Evolutionary conservation across 2,329 filamentous ascomycete species (phyloP).

Genomic region (Dactylellina drechsleri): DNA sequence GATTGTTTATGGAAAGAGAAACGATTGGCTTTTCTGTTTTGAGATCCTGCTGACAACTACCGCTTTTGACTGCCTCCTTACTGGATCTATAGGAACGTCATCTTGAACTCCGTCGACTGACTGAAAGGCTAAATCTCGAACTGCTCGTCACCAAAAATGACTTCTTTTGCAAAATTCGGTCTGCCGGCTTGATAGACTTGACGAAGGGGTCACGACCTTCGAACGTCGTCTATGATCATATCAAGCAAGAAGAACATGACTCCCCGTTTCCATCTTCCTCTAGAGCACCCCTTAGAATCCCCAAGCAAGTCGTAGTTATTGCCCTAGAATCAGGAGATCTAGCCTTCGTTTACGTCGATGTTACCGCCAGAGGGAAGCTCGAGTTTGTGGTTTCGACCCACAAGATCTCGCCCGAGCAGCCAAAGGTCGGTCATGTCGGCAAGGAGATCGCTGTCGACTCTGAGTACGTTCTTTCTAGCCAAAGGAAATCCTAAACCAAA

Average conservation of each 20-base stretch:
- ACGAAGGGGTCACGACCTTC: conserved; percentile 25
- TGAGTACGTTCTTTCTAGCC: conserved; percentile 66
- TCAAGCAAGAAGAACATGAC: conserved; percentile 63
- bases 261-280: conserved; percentile 59
- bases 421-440: conserved; percentile 69
- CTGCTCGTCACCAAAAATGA: conserved; percentile 81
- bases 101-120: conserved; percentile 81
- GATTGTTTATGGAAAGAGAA: too few relatives aligned
- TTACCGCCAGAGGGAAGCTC: conserved; percentile 62
- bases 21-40: not conserved
- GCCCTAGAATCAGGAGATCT: conserved; percentile 77
- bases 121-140: conserved; percentile 74
- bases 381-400: conserved; percentile 72
- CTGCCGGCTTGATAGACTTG: conserved; percentile 78
- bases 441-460: conserved; percentile 81
- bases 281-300: conserved; percentile 62
- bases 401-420: conserved; percentile 69
- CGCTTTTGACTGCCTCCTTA: conserved; percentile 6
- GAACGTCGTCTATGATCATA: conserved; percentile 27
- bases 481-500: not conserved
- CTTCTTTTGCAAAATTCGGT: conserved; percentile 80
- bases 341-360: conserved; percentile 78
- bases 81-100: conserved; percentile 72
- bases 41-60: conserved; percentile 31
- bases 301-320: conserved; percentile 83